Evolutionary conservation across 208 protist species (phyloP).

Genomic region (Phytomonas serpens): DNA sequence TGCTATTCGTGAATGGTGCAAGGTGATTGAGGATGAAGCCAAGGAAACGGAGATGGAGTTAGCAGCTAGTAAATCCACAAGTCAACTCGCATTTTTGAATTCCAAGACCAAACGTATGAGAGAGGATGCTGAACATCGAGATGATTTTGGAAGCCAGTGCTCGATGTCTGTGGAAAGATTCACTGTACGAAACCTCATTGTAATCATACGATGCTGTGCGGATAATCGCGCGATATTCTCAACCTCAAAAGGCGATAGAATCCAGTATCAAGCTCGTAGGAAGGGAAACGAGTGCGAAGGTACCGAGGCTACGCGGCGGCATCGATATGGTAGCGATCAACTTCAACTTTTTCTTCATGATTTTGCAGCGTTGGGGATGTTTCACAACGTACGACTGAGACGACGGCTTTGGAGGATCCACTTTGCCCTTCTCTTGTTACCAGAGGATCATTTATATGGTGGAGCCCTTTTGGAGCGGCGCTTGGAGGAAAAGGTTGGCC

Average conservation of each 20-base stretch:
- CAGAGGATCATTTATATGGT: constrained; percentile 57
- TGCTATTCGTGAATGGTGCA: constrained; percentile 32
- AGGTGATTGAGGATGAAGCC: constrained; percentile 24
- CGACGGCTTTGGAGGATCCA: constrained; percentile 13
- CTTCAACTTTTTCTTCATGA: constrained; percentile 54
- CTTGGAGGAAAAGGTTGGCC: constrained; percentile 28
- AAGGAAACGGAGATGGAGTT: not conserved
- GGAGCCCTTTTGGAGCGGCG: constrained; percentile 33
- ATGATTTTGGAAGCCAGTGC: too few species aligned
- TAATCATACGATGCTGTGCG: constrained; percentile 50
- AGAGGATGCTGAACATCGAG: not conserved
- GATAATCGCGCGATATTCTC: constrained; percentile 25
- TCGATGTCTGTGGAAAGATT: not conserved
- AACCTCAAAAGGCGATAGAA: not conserved
- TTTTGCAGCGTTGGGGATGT: constrained; percentile 27
- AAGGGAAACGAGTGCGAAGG: not conserved
- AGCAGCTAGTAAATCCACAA: not conserved
- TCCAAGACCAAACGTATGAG: not conserved
- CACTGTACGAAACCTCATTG: constrained; percentile 20
- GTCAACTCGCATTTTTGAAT: not conserved
- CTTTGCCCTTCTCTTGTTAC: constrained; percentile 60
- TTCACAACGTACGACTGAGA: constrained; percentile 33
- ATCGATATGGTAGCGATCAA: constrained; percentile 24
- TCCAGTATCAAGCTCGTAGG: not conserved
- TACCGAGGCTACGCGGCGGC: constrained; percentile 14